Base-by-base conservation (phyloP, 1,139 yeast genomes). In the Debaryomyces sp. region DNA sequence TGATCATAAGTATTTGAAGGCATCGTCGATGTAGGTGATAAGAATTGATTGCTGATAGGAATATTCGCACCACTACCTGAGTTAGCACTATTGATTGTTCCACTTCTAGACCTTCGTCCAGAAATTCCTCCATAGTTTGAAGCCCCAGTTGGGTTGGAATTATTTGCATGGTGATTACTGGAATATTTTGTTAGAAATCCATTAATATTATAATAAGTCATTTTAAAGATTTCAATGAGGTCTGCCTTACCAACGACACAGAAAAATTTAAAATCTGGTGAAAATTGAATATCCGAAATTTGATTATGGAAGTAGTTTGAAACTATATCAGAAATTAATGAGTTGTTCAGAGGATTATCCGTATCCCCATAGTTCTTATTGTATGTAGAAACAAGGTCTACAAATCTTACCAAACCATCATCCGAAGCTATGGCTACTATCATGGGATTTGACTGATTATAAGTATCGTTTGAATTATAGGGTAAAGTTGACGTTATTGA, bases 271-370 rank as follows among this genome's bases (percentile, higher is more conserved):
- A 81, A 85, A 59, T 88, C 96, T 0, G 81, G 82, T 0, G 91
- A 82, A 62, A 87, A 82, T 40, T 77, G 73, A 13, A 81, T 64
- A 53, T 81, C 78, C 33, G 80, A 66, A 13, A 87, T 68, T 0
- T 92, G 91, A 36, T 86, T 89, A 60, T 67, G 69, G 56, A 84
- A 89, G 59, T 84, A 86, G 43, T 87, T 80, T 5, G 89, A 83
- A 40, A 84, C 64, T 1, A 85, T 70, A 59, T 87, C 95, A 1
- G 83, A 71, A 4, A 86, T 59, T 1, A 71, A 49, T 9, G 82
- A 83, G 27, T 60, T 62, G 41, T 60, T 58, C 10, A 66, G 66
- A 22, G 65, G 68, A 15, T 50, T 49, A 13, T 46, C 45, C 5
- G 44, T 43, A 38, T 52, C 48, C 2, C 68, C 68, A 47, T 63